A percentile compares a stretch with the other conserved stretches of the same genome.
These are phyloP conservation scores for Blepharisma stoltei DNA, from an alignment of 73 alveolate genomes.

Conservation along the genomic window DNA sequence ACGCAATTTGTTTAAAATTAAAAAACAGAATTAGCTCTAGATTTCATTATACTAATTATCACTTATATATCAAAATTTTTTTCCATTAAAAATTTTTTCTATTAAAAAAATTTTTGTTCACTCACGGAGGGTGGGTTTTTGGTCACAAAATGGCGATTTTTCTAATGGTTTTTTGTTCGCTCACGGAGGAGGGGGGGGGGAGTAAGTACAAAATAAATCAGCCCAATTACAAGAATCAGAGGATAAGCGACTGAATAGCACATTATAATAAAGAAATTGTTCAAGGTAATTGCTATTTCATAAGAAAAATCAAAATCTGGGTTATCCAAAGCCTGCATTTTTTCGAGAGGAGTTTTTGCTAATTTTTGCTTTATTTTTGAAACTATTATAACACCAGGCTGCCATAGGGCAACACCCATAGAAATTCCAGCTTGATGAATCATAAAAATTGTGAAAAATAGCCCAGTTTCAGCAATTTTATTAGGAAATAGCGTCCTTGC, in stretches of 20 bases:
- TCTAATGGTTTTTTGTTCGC: too few relatives aligned
- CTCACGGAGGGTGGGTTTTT: too few relatives aligned
- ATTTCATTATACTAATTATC: too few relatives aligned
- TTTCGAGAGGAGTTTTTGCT: not conserved
- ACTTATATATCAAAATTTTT: too few relatives aligned
- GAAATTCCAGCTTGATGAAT: not conserved
- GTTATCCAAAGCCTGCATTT: not conserved
- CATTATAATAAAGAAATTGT: not conserved
- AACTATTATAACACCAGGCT: not conserved
- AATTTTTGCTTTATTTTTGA: not conserved
- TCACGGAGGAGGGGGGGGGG: too few relatives aligned
- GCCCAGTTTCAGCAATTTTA: not conserved
- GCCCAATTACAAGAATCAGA: not conserved
- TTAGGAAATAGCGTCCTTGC: not conserved
- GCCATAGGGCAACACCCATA: not conserved
- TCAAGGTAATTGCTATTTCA: conserved; percentile 1
- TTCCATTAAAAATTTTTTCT: too few relatives aligned
- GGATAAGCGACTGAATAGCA: conserved; percentile 1
- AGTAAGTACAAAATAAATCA: not conserved
- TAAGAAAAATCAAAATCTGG: not conserved
- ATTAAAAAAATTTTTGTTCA: too few relatives aligned
- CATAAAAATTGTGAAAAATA: not conserved
- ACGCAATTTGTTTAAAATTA: too few relatives aligned
- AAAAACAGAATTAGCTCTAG: too few relatives aligned
- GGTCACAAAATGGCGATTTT: too few relatives aligned